Conservation (phyloP, 2,329 filamentous ascomycete species). For the Alternaria hordeiaustralica region DNA sequence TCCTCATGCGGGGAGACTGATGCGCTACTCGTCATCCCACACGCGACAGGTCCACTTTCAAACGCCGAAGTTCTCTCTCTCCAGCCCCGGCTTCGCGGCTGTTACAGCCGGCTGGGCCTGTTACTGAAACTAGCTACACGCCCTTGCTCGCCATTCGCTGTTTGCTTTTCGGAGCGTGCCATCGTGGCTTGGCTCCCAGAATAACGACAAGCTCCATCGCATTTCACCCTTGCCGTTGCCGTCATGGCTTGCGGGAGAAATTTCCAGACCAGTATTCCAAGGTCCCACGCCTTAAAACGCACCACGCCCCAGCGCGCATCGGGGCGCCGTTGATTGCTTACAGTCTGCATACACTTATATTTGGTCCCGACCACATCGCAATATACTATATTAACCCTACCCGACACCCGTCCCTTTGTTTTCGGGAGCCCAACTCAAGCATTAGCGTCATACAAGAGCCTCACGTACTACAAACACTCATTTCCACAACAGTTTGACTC, state of each 20-base stretch:
- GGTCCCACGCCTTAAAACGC: conserved; percentile 27
- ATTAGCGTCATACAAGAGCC: conserved; percentile 9
- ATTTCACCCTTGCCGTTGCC: conserved; percentile 42
- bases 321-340: conserved; percentile 30
- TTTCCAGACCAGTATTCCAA: conserved; percentile 22
- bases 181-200: conserved; percentile 40
- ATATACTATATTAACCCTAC: conserved; percentile 34
- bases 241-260: conserved; percentile 34
- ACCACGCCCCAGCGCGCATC: conserved; percentile 28
- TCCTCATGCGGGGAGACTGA: conserved; percentile 41
- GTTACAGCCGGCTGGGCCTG: conserved; percentile 22
- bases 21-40: conserved; percentile 43
- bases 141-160: conserved; percentile 24
- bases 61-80: conserved; percentile 37
- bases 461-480: conserved; percentile 1
- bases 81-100: conserved; percentile 21
- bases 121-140: conserved; percentile 21
- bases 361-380: conserved; percentile 32
- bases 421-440: conserved; percentile 13
- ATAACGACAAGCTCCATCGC: conserved; percentile 29
- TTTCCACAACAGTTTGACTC: conserved; percentile 2
- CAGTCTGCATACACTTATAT: conserved; percentile 17
- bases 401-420: conserved; percentile 17
- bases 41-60: conserved; percentile 37
- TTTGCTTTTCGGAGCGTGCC: conserved; percentile 24